Percentiles rank a stretch among this genome's conserved stretches.
These are phyloP conservation scores for Phoma sp. DNA, from an alignment of 2,329 filamentous ascomycete species.

Conservation along the genomic window DNA sequence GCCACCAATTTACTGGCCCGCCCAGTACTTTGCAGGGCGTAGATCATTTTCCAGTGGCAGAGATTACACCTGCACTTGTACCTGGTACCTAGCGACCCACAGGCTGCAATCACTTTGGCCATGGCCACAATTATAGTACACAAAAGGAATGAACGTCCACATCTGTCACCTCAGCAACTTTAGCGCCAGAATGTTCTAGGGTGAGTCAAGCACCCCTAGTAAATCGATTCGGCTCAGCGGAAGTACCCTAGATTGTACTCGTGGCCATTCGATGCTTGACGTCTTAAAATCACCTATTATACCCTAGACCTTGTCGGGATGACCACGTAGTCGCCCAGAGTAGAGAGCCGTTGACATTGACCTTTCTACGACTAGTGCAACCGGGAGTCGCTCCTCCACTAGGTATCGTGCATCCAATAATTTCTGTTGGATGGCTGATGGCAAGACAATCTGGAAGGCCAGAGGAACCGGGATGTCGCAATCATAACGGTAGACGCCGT, in stretches of 20 bases:
- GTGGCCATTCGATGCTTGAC: neutral
- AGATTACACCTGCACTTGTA: neutral
- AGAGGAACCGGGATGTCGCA: conserved; percentile 17
- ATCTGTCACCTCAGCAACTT: neutral
- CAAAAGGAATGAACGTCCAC: conserved; percentile 4
- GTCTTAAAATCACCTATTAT: neutral
- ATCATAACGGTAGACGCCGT: conserved; percentile 17
- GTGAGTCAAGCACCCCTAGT: neutral
- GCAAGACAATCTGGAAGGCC: conserved; percentile 10
- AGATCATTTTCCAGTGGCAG: neutral
- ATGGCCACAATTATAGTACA: neutral
- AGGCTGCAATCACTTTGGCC: neutral
- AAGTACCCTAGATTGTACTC: conserved; percentile 5
- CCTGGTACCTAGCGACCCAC: conserved; percentile 8
- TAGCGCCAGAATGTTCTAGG: neutral
- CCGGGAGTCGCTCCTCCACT: neutral
- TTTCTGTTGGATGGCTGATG: conserved; percentile 21
- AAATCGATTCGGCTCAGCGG: conserved; percentile 10
- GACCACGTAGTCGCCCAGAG: conserved; percentile 4
- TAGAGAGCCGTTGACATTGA: neutral
- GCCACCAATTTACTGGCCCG: conserved; percentile 6
- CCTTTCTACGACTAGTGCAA: neutral
- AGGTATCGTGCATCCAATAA: neutral
- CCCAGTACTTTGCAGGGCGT: neutral
- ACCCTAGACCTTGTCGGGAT: neutral